Base-by-base conservation (phyloP, 2,329 filamentous ascomycete genomes). In the Plenodomus biglobosus region DNA sequence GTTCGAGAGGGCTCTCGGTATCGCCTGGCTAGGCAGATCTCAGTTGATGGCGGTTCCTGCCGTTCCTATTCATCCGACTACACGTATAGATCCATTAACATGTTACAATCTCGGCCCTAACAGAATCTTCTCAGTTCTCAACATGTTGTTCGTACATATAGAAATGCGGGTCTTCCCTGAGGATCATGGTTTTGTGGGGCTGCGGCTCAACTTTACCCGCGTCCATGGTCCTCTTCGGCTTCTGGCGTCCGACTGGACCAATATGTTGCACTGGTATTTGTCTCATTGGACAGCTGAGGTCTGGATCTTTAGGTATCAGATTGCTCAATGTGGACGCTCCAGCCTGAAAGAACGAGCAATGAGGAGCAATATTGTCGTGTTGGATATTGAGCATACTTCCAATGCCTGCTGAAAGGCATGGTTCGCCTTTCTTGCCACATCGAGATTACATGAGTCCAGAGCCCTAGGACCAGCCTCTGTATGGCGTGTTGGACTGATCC, bases 31-130 rank as follows among this genome's bases (percentile, higher is more conserved):
- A 38, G 48, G 22, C 20, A 42, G 10, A 20, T 17, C 21, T 34
- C 10, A 19, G 32, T 39, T 37, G 32, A 19, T 40, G 37, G 24
- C 21, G 40, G 22, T 16, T 40, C 45, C n/a, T 19, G 21, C n/a
- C 16, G 17, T 16, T 41, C 38, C 48, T 41, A 52, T 48, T 46
- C 42, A 48, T 37, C 35, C 52, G 48, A 44, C 17, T 52, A 46
- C 46, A 40, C n/a, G 34, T 32, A 13, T 21, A 18, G 37, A 15
- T 22, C 19, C 21, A 38, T 18, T 24, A 15, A 6, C 6, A 32
- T 32, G 3, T 3, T 32, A 11, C 6, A 32, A 15, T 3, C 6
- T 15, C 15, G 13, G 15, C 11, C 8, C 27, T 32, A 32, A 15
- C 27, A 32, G 8, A 32, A 15, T 11, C 27, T 32, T 32, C 27